Conservation (phyloP, 2,329 filamentous ascomycete genomes). For the Harringtonia aguacate region DNA sequence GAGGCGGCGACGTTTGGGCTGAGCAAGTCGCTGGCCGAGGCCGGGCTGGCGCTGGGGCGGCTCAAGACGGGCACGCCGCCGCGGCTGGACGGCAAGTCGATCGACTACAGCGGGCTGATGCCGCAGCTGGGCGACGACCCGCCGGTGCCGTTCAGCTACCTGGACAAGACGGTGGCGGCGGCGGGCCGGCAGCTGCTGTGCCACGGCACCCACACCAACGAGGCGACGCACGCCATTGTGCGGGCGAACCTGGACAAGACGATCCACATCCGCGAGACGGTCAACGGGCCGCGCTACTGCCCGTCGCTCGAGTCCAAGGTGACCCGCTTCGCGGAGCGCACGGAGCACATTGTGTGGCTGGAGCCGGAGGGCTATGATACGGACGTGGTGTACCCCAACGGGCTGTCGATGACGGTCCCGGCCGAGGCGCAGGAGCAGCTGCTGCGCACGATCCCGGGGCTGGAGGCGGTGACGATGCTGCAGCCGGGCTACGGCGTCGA, state of each 20-base stretch:
- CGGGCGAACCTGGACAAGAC: constrained; percentile 88
- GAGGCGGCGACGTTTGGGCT: constrained; percentile 88
- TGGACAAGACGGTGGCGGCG: constrained; percentile 70
- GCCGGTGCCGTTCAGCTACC: constrained; percentile 81
- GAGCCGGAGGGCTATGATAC: constrained; percentile 92
- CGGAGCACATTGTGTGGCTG: constrained; percentile 85
- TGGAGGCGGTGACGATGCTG: constrained; percentile 84
- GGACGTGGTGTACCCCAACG: constrained; percentile 89
- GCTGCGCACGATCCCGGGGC: constrained; percentile 75
- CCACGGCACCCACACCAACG: constrained; percentile 79
- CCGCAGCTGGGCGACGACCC: constrained; percentile 74
- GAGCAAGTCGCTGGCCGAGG: constrained; percentile 79
- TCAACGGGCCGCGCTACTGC: constrained; percentile 90
- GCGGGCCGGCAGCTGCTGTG: constrained; percentile 59
- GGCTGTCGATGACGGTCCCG: constrained; percentile 93
- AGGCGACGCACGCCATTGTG: constrained; percentile 70
- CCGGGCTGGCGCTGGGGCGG: constrained; percentile 80
- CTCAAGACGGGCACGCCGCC: constrained; percentile 95
- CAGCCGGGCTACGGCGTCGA: constrained; percentile 96
- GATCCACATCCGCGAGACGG: constrained; percentile 89
- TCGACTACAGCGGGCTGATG: constrained; percentile 65
- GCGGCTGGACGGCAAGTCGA: constrained; percentile 68
- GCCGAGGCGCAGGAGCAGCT: constrained; percentile 75
- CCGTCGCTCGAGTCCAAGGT: constrained; percentile 93
- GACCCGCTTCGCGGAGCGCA: constrained; percentile 72